Evolutionary conservation across 2,329 filamentous ascomycete species (phyloP), one percentile per base, ranked within the genome.

Genomic region (Xylaria sp.): DNA sequence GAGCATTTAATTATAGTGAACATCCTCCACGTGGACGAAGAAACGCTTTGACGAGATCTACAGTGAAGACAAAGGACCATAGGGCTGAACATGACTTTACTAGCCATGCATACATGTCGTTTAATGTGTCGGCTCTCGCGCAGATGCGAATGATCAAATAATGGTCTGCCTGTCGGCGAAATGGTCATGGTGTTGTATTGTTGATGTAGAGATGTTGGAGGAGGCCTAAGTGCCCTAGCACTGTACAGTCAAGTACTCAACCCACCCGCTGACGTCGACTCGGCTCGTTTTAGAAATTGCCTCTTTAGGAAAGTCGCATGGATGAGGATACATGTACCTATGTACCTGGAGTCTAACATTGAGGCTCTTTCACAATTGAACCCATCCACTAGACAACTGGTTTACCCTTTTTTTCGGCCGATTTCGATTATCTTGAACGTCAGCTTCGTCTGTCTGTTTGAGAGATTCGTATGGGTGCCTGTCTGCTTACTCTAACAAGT

Each of bases 241-340:
- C 28, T 28, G 28, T 28, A 28, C 15, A 18, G 18, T n/a, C 28
- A 28, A 28, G 3, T 46, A 18, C 41, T 46, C 41, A n/a, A 9
- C 25, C 49, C 52, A 55, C 28, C 20, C 3, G 20, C 25, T 36
- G 2, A 55, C 36, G 43, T 23, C 13, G 12, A 48, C 41, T 36
- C 43, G 9, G 41, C 66, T 41, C 28, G 9, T 66, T 66, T 51
- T 23, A 66, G 64, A 49, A 62, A 61, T 49, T 66, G 31, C 64
- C 51, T 10, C 15, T 66, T 66, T 66, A 61, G 64, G 64, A 55
- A 66, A 62, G 64, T 66, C 8, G 51, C 31, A 66, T 13, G 20
- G n/a, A 2, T 18, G 3, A 48, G 28, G 28, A 28, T 28, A 28
- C 28, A 28, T 28, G 28, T 28, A 28, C 28, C 28, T 7, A 46